Base-by-base conservation (phyloP, 2,329 filamentous ascomycete species). In the Phoma herbarum region DNA sequence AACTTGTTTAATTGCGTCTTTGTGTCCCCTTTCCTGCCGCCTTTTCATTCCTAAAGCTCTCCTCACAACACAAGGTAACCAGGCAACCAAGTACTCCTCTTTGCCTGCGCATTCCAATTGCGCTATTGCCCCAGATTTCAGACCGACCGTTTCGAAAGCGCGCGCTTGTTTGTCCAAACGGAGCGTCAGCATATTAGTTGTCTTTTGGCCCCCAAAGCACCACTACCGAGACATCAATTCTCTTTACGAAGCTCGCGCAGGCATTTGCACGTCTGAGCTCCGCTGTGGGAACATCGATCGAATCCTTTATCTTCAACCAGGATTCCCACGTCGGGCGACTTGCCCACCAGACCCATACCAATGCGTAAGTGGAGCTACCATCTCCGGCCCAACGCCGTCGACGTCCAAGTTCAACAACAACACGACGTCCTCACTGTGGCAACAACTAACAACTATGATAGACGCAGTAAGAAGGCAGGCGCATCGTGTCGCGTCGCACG, bases 401-500 rank as follows among this genome's bases (percentile, higher is more conserved):
- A 39, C n/a, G 22, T 50, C 41, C 35, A 54, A 41, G 44, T 33
- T n/a, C 31, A 20, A 42, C 41, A 25, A 42, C 31, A 50, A 50
- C 25, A 50, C 39, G 16, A 22, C 20, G 42, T 20, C 11, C n/a
- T 49, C 11, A 18, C 42, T 33, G 47, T 57, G 49, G 59, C 54
- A 59, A 35, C 57, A 37, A 52, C 60, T 63, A 29, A 66, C 54
- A 8, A 29, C 18, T 29, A 59, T 57, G 26, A 62, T 68, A 77
- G 75, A 77, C 49, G 50, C 73, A 18, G 71, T 77, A 66, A 70
- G 74, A 57, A 72, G 68, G 39, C 68, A 76, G 52, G 75, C 75
- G 52, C 69, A 75, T 67, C 72, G 73, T 53, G 65, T 70, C 43
- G 75, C 75, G n/a, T 75, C 73, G 48, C 63, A 60, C 18, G 60